A percentile compares a stretch with the other conserved stretches of the same genome.
phyloP scores from a whole-genome alignment of 352 stramenopile genomes.

The Blastocystis sp. region DNA sequence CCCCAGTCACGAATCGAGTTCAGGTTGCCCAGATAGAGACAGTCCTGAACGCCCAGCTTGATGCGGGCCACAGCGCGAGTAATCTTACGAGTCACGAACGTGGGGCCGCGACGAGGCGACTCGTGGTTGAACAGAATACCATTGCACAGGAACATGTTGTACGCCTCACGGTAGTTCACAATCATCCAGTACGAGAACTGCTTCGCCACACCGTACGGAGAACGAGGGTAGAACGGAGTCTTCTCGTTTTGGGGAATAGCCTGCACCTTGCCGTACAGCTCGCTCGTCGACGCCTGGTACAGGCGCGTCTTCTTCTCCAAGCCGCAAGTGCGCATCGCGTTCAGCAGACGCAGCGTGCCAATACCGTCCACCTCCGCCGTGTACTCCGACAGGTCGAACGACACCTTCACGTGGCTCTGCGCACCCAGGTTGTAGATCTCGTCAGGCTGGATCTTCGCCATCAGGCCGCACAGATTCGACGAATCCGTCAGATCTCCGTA shows the following conservation, averaged over 20 bases:
- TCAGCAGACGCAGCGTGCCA: conserved; percentile 90
- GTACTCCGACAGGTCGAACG: conserved; percentile 98
- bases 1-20: conserved; percentile 96
- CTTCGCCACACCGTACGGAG: conserved; percentile 93
- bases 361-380: conserved; percentile 93
- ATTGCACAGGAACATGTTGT: conserved; percentile 88
- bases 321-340: conserved; percentile 89
- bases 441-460: conserved; percentile 86
- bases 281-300: conserved; percentile 87
- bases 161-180: conserved; percentile 96
- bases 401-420: conserved; percentile 98
- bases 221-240: conserved; percentile 96
- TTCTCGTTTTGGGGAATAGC: conserved; percentile 90
- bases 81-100: conserved; percentile 98
- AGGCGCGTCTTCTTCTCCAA: conserved; percentile 72
- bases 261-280: conserved; percentile 95
- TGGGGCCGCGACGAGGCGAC: conserved; percentile 89
- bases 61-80: conserved; percentile 89
- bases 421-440: conserved; percentile 98
- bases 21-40: conserved; percentile 92
- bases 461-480: conserved; percentile 91
- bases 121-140: conserved; percentile 99
- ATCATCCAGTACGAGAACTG: conserved; percentile 98
- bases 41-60: conserved; percentile 84
- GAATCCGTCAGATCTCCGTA: conserved; percentile 96